Base-by-base conservation (phyloP, 192 early-diverging fungal species). In the Backusella australiensis region DNA sequence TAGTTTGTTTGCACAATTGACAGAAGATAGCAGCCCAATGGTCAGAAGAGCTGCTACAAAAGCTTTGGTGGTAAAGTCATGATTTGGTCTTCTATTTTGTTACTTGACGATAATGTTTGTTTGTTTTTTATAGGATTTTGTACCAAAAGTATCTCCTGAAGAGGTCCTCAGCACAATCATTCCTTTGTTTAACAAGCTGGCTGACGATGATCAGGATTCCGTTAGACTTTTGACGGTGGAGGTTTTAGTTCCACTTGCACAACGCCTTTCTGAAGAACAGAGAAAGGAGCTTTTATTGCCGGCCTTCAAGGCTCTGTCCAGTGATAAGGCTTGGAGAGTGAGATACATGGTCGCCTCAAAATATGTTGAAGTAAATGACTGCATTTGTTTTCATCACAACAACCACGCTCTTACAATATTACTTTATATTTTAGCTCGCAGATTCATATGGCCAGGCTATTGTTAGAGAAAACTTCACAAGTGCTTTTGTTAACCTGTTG, bases 291-390 rank as follows among this genome's bases (percentile, higher is more conserved):
- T 95, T 75, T 88, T 94, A 67, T 75, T 97, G 66, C 88, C 87
- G 71, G 86, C 88, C 49, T 88, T 99, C 67, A 91, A 92, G 65
- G 81, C 76, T 52, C 86, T 98, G 88, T 93, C 93, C 67, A 82
- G 87, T 32, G 98, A 99, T 84, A 97, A 96, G 81, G 96, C 95
- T 69, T 99, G 98, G 98, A 91, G 98, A 75, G 97, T 99, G 65
- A 86, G 97, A 71, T 99, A 98, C 82, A 99, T 98, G 96, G 94
- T 97, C 86, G 98, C 98, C 2, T 95, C 97, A 76, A 98, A 98
- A 85, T 98, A 96, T 91, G 94, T 97, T 67, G 90, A 93, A 78
- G 93, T 98, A 81, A 72, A 52, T 77, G 3, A 34, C 77, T 66
- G 19, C 8, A 66, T 68, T 17, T 68, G 29, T 68, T 19, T 19